phyloP scores from a whole-genome alignment of 371 early-diverging fungal species.

The Quaeritorhiza haematococci region DNA sequence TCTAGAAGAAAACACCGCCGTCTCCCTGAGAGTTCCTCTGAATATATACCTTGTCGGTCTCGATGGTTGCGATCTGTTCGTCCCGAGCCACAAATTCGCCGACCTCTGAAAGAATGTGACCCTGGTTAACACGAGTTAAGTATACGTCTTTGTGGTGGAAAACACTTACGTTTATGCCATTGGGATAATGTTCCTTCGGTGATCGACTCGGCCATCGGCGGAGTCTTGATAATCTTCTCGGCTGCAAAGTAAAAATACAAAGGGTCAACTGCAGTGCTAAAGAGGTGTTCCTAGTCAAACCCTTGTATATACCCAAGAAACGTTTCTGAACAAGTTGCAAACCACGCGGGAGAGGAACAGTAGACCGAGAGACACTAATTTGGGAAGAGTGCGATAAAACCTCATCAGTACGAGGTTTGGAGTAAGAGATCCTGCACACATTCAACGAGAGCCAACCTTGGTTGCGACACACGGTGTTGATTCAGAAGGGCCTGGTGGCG shows the following conservation, averaged over 20 bases:
- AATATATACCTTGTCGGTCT: slow-evolving; percentile 96
- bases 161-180: slow-evolving; percentile 87
- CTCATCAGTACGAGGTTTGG: no score
- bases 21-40: not conserved
- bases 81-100: slow-evolving; percentile 92
- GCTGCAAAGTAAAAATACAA: slow-evolving; percentile 22
- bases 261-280: not conserved
- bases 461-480: no score
- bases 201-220: slow-evolving; percentile 96
- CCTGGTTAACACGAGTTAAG: not conserved
- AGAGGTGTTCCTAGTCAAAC: no score
- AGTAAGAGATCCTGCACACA: no score
- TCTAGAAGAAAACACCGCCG: slow-evolving; percentile 1
- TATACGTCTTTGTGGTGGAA: not conserved
- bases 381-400: no score
- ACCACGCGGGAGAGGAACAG: no score
- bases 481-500: no score
- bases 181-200: slow-evolving; percentile 92
- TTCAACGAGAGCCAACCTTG: no score
- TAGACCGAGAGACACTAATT: no score
- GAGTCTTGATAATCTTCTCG: slow-evolving; percentile 77
- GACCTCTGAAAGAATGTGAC: slow-evolving; percentile 57
- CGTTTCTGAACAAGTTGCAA: no score
- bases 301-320: no score
- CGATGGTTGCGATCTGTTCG: slow-evolving; percentile 93